phyloP scores from a whole-genome alignment of 805 yeast species.

The Saturnispora ahearnii region DNA sequence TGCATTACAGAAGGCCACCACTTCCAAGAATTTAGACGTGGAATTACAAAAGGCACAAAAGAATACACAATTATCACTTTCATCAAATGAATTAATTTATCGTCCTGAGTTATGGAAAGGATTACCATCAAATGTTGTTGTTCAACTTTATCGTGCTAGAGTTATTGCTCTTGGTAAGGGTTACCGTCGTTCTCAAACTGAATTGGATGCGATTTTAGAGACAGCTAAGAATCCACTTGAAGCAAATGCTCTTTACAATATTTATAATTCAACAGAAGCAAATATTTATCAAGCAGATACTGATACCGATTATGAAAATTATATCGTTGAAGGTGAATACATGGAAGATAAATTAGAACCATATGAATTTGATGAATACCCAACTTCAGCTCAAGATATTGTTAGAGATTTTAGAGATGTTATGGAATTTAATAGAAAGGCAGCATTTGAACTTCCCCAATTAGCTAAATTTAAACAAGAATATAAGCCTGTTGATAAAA shows the following conservation, averaged over 20 bases:
- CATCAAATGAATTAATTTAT: slow-evolving; percentile 28
- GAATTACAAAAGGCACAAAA: slow-evolving; percentile 11
- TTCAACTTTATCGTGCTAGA: slow-evolving; percentile 53
- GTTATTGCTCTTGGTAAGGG: slow-evolving; percentile 40
- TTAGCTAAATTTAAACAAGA: slow-evolving; percentile 66
- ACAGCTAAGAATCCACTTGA: slow-evolving; percentile 28
- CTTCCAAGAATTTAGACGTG: slow-evolving; percentile 3
- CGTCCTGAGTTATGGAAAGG: slow-evolving; percentile 67
- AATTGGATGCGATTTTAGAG: slow-evolving; percentile 46
- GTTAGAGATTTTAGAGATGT: slow-evolving; percentile 64
- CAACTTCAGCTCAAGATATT: slow-evolving; percentile 62
- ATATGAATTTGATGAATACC: slow-evolving; percentile 57
- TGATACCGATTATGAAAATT: slow-evolving; percentile 34
- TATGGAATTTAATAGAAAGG: slow-evolving; percentile 68
- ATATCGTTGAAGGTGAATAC: slow-evolving; percentile 27
- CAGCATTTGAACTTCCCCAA: slow-evolving; percentile 88
- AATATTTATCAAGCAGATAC: slow-evolving; percentile 33
- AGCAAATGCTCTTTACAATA: slow-evolving; percentile 21
- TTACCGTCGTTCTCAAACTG: slow-evolving; percentile 42
- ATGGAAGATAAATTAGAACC: slow-evolving; percentile 26
- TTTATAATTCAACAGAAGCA: slow-evolving; percentile 37
- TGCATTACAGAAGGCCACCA: neutral
- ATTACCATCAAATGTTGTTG: slow-evolving; percentile 52
- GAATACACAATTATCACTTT: slow-evolving; percentile 9
- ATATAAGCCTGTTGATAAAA: slow-evolving; percentile 41